Evolutionary conservation across 2,329 filamentous ascomycete species (phyloP).

Genomic region (Achaetomium macrosporum): DNA sequence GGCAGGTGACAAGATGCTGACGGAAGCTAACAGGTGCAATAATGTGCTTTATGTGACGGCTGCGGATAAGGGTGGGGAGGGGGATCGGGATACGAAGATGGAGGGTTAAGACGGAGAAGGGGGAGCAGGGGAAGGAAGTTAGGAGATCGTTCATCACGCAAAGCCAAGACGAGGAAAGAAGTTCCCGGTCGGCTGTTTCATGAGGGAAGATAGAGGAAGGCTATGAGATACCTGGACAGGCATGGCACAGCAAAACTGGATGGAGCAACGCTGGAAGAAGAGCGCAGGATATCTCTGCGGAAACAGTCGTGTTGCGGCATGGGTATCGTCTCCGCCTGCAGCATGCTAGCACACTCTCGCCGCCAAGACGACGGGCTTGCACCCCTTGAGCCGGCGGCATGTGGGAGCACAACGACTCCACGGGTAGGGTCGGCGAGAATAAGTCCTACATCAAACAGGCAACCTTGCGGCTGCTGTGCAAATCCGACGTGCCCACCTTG

Average conservation of each 20-base stretch:
- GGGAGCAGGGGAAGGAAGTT: neutral
- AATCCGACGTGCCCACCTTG: constrained; percentile 59
- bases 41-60: constrained; percentile 90
- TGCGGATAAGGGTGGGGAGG: constrained; percentile 45
- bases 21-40: constrained; percentile 44
- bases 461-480: constrained; percentile 64
- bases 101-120: constrained; percentile 36
- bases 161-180: no score
- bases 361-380: neutral
- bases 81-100: constrained; percentile 55
- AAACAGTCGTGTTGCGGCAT: neutral
- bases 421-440: neutral
- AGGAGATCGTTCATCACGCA: no score
- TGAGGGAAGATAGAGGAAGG: no score
- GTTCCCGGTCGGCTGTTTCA: no score
- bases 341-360: neutral
- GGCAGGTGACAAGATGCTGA: neutral
- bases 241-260: neutral
- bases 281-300: neutral
- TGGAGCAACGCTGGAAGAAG: neutral
- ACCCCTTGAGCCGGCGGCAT: neutral
- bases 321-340: neutral
- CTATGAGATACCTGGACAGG: neutral
- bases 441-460: constrained; percentile 61
- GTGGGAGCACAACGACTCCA: neutral